phyloP scores from a whole-genome alignment of 2,329 filamentous ascomycete species.

The Paraphaeosphaeria minitans region DNA sequence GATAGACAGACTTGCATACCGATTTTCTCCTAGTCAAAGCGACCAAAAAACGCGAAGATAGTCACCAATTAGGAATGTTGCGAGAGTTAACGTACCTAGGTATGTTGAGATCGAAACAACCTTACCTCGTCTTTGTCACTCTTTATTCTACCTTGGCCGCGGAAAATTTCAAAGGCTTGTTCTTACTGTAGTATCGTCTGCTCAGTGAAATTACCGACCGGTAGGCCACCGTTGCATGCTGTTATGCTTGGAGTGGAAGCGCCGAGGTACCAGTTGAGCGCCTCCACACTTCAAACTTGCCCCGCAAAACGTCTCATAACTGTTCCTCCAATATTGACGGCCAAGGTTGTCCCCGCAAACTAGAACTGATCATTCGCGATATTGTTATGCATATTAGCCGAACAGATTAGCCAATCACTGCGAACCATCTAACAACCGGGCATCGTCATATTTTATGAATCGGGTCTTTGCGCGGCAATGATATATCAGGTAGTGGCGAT shows the following conservation, averaged over 20 bases:
- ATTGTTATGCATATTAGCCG: conserved; percentile 9
- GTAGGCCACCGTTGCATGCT: not conserved
- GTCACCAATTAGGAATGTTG: no score
- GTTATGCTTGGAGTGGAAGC: not conserved
- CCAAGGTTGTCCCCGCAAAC: conserved; percentile 5
- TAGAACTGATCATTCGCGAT: conserved; percentile 2
- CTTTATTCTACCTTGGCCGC: no score
- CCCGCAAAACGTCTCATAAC: not conserved
- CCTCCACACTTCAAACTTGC: not conserved
- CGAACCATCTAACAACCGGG: not conserved
- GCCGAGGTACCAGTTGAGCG: not conserved
- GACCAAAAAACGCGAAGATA: no score
- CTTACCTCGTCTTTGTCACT: no score
- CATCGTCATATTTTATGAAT: conserved; percentile 3
- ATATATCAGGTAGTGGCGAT: not conserved
- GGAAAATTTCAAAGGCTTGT: not conserved
- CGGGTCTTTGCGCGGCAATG: not conserved
- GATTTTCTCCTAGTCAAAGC: no score
- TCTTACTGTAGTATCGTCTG: not conserved
- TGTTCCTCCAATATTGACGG: conserved; percentile 10
- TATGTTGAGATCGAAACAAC: no score
- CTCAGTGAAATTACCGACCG: not conserved
- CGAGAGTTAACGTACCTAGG: no score
- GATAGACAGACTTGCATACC: no score
- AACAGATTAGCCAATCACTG: conserved; percentile 7